These are phyloP conservation scores for Dunaliella sp. DNA, from an alignment of 139 green algal species.

Conservation along the genomic window DNA sequence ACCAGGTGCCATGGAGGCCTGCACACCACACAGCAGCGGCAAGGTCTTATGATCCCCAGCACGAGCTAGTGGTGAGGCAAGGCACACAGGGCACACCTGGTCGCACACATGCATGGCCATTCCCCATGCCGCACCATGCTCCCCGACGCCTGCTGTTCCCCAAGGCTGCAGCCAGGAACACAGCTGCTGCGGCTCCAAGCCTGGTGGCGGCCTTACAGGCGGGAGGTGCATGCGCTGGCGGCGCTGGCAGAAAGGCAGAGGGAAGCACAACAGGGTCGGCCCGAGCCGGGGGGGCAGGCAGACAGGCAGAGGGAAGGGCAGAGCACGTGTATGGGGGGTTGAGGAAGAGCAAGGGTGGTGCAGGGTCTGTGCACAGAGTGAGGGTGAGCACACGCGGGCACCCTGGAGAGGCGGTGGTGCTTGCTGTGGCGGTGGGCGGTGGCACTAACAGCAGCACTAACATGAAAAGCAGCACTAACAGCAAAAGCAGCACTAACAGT, in stretches of 20 bases:
- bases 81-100: too few species aligned
- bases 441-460: not conserved
- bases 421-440: not conserved
- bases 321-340: not conserved
- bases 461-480: not conserved
- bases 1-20: not conserved
- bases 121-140: not conserved
- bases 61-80: too few species aligned
- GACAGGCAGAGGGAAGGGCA: not conserved
- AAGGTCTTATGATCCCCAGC: not conserved
- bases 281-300: too few species aligned
- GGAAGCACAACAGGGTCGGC: too few species aligned
- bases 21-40: not conserved
- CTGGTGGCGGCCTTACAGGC: not conserved
- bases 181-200: not conserved
- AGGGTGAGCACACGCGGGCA: not conserved
- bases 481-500: not conserved
- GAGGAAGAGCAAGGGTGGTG: not conserved
- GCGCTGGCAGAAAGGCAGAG: not conserved
- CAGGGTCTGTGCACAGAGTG: not conserved
- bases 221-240: too few species aligned
- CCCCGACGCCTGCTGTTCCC: not conserved
- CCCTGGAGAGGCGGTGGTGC: not conserved
- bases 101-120: not conserved
- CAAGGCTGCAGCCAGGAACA: not conserved